A percentile compares a stretch with the other conserved stretches of the same genome.
Conservation (phyloP, 768 basidiomycete genomes). For the Pulveroboletus sp. region DNA sequence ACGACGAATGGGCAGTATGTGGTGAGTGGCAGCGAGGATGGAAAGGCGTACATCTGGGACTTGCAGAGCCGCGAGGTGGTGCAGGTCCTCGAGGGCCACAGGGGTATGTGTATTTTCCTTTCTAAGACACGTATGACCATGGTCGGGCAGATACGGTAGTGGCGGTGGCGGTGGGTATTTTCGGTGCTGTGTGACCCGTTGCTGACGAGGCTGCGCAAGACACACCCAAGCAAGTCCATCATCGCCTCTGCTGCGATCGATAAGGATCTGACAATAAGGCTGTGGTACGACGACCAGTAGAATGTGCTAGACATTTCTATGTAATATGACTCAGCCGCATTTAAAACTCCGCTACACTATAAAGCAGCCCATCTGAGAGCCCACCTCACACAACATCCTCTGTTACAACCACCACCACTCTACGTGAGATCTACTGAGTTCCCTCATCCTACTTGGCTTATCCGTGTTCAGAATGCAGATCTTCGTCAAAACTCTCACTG, state of each 20-base stretch:
- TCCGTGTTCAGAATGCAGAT: slow-evolving; percentile 46
- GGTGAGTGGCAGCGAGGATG: slow-evolving; percentile 88
- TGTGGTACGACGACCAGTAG: slow-evolving; percentile 62
- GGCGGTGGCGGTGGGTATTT: slow-evolving; percentile 63
- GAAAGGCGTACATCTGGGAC: slow-evolving; percentile 88
- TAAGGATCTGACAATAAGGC: slow-evolving; percentile 77
- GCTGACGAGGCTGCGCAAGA: slow-evolving; percentile 33
- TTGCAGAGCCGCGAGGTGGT: slow-evolving; percentile 75
- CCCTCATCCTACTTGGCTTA: no score
- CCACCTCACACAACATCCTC: neutral
- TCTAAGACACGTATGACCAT: neutral
- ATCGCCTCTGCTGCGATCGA: slow-evolving; percentile 91
- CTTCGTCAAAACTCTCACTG: slow-evolving; percentile 85
- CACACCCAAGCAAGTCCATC: slow-evolving; percentile 69
- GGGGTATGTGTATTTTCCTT: slow-evolving; percentile 47
- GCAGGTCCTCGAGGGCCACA: slow-evolving; percentile 76
- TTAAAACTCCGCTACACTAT: no score
- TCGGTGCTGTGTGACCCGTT: slow-evolving; percentile 4
- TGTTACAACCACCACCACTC: slow-evolving; percentile 3
- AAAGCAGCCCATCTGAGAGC: no score
- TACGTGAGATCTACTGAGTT: slow-evolving; percentile 10
- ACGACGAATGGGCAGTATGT: slow-evolving; percentile 62
- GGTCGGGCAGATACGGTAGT: slow-evolving; percentile 55
- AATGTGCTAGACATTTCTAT: slow-evolving; percentile 10
- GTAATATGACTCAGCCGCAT: slow-evolving; percentile 10